phyloP scores from a whole-genome alignment of 2,329 filamentous ascomycete species.

The Elsinoe perseae region DNA sequence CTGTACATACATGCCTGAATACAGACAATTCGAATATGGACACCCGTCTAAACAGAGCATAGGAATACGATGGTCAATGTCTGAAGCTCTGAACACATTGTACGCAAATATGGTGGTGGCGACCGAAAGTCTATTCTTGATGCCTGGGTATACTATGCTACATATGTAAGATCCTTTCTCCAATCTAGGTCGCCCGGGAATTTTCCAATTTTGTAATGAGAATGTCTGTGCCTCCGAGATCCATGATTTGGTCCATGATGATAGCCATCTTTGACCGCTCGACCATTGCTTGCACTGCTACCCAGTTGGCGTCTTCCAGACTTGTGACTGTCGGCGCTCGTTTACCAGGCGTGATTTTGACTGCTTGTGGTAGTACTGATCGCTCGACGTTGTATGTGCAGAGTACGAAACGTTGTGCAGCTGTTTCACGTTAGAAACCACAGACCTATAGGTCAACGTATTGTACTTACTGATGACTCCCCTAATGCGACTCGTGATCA shows the following conservation, averaged over 20 bases:
- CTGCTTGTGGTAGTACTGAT: conserved; percentile 56
- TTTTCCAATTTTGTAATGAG: conserved; percentile 82
- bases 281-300: conserved; percentile 91
- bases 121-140: no score
- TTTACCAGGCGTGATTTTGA: conserved; percentile 81
- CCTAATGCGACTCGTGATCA: conserved; percentile 78
- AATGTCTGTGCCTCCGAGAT: conserved; percentile 74
- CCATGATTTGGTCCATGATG: conserved; percentile 76
- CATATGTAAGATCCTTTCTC: not conserved
- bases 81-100: not conserved
- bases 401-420: conserved; percentile 84
- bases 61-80: not conserved
- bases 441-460: not conserved
- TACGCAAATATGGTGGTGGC: no score
- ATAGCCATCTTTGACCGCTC: conserved; percentile 76
- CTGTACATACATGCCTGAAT: not conserved
- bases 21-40: not conserved
- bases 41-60: no score
- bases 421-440: conserved; percentile 34
- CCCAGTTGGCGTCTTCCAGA: conserved; percentile 83
- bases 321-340: conserved; percentile 86
- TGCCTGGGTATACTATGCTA: not conserved
- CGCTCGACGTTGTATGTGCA: conserved; percentile 94
- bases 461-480: conserved; percentile 71
- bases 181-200: conserved; percentile 44